A percentile compares a stretch with the other conserved stretches of the same genome.
Evolutionary conservation across 768 basidiomycete species (phyloP).

Genomic region (Xerocomellus chrysenteron): DNA sequence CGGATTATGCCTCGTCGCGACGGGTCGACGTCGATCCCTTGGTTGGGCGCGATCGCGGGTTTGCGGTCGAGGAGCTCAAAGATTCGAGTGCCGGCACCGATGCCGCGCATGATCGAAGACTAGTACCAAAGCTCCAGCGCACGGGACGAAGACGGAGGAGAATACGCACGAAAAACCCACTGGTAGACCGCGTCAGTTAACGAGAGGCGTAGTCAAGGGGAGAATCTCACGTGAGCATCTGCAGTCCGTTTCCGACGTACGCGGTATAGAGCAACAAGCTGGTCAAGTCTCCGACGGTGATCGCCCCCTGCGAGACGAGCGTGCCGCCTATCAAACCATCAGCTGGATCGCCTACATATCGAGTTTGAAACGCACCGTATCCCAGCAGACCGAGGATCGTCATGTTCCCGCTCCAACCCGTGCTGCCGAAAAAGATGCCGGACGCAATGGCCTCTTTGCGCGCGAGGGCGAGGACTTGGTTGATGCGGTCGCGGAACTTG

Average conservation of each 20-base stretch:
- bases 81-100: slow-evolving; percentile 91
- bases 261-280: too few relatives aligned
- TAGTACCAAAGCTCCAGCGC: slow-evolving; percentile 20
- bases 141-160: neutral
- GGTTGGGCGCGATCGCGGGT: slow-evolving; percentile 67
- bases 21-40: slow-evolving; percentile 57
- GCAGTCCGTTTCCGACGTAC: slow-evolving; percentile 58
- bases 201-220: neutral
- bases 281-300: too few relatives aligned
- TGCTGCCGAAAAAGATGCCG: too few relatives aligned
- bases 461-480: too few relatives aligned
- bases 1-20: slow-evolving; percentile 65
- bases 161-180: slow-evolving; percentile 40
- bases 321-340: too few relatives aligned
- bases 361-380: too few relatives aligned
- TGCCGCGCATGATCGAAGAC: slow-evolving; percentile 95
- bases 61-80: slow-evolving; percentile 87
- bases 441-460: slow-evolving; percentile 34
- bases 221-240: slow-evolving; percentile 68
- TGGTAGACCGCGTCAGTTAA: slow-evolving; percentile 13
- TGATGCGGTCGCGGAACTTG: too few relatives aligned
- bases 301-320: too few relatives aligned
- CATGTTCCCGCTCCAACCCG: too few relatives aligned
- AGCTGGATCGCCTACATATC: too few relatives aligned
- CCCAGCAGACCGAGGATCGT: too few relatives aligned